Evolutionary conservation across 1,284 basidiomycete genomes (phyloP).

Genomic region (Mycosarcoma maydis): DNA sequence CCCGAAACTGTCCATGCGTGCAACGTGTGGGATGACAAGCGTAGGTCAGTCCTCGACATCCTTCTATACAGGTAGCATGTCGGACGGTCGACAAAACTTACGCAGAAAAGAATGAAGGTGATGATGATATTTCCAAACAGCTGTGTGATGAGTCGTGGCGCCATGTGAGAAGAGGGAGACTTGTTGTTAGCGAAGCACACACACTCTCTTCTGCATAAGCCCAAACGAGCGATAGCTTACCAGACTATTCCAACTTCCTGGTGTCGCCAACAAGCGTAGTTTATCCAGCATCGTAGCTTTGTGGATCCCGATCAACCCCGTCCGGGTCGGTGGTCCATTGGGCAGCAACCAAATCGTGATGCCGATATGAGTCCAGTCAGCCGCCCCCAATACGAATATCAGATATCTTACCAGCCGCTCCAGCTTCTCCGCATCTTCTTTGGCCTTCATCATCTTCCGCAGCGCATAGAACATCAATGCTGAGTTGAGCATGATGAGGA

Average conservation of each 20-base stretch:
- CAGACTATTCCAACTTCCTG: constrained; percentile 47
- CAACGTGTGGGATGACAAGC: too few species aligned
- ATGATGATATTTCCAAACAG: constrained; percentile 61
- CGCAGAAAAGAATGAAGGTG: constrained; percentile 55
- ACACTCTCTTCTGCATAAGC: too few species aligned
- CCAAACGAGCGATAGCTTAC: too few species aligned
- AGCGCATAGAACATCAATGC: constrained; percentile 49
- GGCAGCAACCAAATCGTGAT: constrained; percentile 54
- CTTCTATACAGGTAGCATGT: too few species aligned
- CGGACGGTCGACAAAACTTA: too few species aligned
- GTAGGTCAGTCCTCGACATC: background rate
- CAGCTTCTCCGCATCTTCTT: constrained; percentile 13
- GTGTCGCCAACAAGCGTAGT: constrained; percentile 19
- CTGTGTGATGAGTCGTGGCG: too few species aligned
- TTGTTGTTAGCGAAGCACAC: too few species aligned
- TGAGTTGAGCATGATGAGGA: constrained; percentile 58
- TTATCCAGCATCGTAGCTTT: constrained; percentile 16
- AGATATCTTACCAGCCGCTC: constrained; percentile 44
- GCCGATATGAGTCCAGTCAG: constrained; percentile 60
- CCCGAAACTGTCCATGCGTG: constrained; percentile 26
- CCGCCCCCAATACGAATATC: constrained; percentile 50
- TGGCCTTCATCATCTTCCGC: constrained; percentile 21
- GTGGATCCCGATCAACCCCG: constrained; percentile 3
- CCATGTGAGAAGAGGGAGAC: too few species aligned
- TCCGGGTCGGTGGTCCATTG: constrained; percentile 28